Evolutionary conservation across 2,329 filamentous ascomycete species (phyloP).

Genomic region (Aspergillus sp.): DNA sequence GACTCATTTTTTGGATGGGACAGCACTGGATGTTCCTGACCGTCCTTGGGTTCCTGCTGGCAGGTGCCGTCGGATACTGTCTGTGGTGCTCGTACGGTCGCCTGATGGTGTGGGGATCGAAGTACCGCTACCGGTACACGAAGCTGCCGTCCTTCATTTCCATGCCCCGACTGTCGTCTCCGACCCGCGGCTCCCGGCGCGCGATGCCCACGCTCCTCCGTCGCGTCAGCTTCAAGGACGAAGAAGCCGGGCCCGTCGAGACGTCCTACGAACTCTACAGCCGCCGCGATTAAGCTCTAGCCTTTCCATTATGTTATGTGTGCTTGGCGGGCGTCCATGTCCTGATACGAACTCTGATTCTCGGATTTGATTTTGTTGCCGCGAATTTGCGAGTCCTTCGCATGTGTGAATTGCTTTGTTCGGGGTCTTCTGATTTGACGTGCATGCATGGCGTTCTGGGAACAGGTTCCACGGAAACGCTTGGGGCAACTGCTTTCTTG

Average conservation of each 20-base stretch:
- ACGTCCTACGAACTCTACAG: slow-evolving; percentile 39
- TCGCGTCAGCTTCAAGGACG: slow-evolving; percentile 39
- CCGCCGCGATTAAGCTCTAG: slow-evolving; percentile 29
- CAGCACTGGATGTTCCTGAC: slow-evolving; percentile 57
- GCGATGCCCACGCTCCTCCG: slow-evolving; percentile 36
- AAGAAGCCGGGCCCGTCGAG: slow-evolving; percentile 34
- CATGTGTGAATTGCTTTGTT: slow-evolving; percentile 8
- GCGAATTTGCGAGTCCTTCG: slow-evolving; percentile 12
- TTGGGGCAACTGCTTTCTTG: slow-evolving; percentile 19
- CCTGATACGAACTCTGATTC: slow-evolving; percentile 24
- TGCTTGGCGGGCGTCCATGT: slow-evolving; percentile 8
- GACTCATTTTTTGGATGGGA: slow-evolving; percentile 64
- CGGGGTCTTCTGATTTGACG: slow-evolving; percentile 7
- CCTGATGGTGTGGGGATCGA: slow-evolving; percentile 39
- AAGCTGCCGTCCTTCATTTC: slow-evolving; percentile 27
- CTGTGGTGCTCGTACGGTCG: slow-evolving; percentile 53
- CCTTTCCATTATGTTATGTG: slow-evolving; percentile 6
- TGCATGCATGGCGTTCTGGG: slow-evolving; percentile 25
- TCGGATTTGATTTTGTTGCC: slow-evolving; percentile 21
- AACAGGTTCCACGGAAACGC: slow-evolving; percentile 20
- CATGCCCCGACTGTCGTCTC: slow-evolving; percentile 29
- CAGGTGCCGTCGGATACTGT: slow-evolving; percentile 45
- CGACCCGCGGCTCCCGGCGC: slow-evolving; percentile 31
- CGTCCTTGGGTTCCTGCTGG: slow-evolving; percentile 49
- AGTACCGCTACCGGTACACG: slow-evolving; percentile 40